Percentiles rank a stretch among this genome's conserved stretches.
phyloP scores from a whole-genome alignment of 106 monocot species.

The Amphibolis antarctica region DNA sequence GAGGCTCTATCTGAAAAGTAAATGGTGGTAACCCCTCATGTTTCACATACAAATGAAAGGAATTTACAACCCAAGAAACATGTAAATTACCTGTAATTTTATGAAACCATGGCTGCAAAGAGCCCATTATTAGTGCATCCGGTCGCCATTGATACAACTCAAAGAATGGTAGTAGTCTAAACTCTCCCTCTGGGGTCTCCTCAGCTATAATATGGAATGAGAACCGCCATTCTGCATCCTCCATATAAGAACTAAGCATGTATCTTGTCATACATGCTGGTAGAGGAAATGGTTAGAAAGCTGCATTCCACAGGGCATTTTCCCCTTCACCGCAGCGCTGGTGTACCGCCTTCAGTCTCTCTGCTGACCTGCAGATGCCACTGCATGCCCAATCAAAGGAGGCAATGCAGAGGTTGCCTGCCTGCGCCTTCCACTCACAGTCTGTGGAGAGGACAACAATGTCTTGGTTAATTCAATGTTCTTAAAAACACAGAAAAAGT shows the following conservation, averaged over 20 bases:
- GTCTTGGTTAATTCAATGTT: background rate
- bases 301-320: slow-evolving; percentile 28
- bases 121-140: too few species aligned
- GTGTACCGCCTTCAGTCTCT: slow-evolving; percentile 34
- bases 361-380: slow-evolving; percentile 41
- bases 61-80: too few species aligned
- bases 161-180: background rate
- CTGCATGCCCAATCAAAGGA: slow-evolving; percentile 48
- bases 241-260: background rate
- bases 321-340: slow-evolving; percentile 39
- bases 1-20: too few species aligned
- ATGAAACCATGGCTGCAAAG: too few species aligned
- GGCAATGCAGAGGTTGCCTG: slow-evolving; percentile 40
- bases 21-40: too few species aligned
- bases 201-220: background rate
- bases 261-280: background rate
- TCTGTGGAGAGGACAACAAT: slow-evolving; percentile 9
- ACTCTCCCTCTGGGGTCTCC: background rate
- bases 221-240: background rate
- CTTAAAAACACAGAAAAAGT: background rate
- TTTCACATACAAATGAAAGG: too few species aligned
- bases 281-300: slow-evolving; percentile 8
- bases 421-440: slow-evolving; percentile 47
- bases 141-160: background rate
- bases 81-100: too few species aligned